A percentile compares a stretch with the other conserved stretches of the same genome.
These are phyloP conservation scores for Mrakia gelida DNA, from an alignment of 768 basidiomycete species.

Conservation along the genomic window DNA sequence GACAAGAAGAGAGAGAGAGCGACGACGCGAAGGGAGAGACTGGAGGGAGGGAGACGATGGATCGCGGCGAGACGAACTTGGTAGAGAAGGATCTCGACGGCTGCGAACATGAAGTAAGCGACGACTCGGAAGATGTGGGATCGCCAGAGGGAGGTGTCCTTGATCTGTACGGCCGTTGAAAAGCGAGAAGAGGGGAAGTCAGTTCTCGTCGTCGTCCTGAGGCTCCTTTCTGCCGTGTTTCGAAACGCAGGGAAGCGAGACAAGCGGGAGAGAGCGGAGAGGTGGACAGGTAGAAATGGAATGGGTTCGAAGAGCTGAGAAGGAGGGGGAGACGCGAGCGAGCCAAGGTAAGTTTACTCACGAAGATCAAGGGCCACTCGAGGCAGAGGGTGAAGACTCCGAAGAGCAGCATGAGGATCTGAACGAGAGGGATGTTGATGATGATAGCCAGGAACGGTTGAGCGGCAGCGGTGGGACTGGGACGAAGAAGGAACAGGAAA, in stretches of 20 bases:
- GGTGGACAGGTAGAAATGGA: not conserved
- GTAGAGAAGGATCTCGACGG: conserved; percentile 65
- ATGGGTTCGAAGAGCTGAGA: not conserved
- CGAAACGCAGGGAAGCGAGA: not conserved
- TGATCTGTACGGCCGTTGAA: conserved; percentile 27
- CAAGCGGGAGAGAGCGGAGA: not conserved
- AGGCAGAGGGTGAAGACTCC: conserved; percentile 59
- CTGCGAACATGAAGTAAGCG: conserved; percentile 60
- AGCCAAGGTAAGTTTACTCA: conserved; percentile 21
- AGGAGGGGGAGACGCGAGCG: no score
- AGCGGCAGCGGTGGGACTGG: conserved; percentile 58
- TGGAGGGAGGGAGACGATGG: not conserved
- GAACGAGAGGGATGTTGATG: conserved; percentile 72
- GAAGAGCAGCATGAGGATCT: conserved; percentile 60
- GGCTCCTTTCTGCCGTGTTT: not conserved
- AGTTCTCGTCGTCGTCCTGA: not conserved
- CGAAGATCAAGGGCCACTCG: conserved; percentile 63
- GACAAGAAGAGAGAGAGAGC: conserved; percentile 44
- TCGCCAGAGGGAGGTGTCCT: conserved; percentile 56
- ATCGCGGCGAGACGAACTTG: conserved; percentile 54
- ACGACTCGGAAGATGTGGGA: conserved; percentile 62
- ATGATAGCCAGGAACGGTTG: conserved; percentile 67
- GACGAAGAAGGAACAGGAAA: not conserved
- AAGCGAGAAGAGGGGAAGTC: conserved; percentile 47
- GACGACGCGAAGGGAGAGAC: not conserved